Conservation (phyloP, 805 yeast genomes). For the Trichomonascus vanleenenianus region DNA sequence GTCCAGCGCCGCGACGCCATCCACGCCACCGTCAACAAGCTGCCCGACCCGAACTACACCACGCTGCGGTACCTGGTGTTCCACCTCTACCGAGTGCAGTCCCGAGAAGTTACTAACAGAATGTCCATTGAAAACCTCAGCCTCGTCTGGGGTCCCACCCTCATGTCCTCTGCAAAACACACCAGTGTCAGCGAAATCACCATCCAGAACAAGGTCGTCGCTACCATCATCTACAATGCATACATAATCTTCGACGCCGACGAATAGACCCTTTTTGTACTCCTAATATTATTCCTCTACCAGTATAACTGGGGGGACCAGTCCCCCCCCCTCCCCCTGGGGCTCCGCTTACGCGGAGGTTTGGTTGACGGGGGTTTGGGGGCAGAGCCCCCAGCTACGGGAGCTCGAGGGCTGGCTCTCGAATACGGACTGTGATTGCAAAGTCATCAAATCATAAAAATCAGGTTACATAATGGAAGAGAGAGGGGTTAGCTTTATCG, state of each 20-base stretch:
- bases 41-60: constrained; percentile 94
- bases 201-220: constrained; percentile 69
- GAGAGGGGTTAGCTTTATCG: constrained; percentile 2
- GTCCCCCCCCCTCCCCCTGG: too few species aligned
- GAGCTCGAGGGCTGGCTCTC: too few species aligned
- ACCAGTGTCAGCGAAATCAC: constrained; percentile 65
- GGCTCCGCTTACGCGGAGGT: too few species aligned
- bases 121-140: constrained; percentile 80
- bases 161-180: constrained; percentile 55
- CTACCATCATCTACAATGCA: constrained; percentile 76
- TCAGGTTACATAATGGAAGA: too few species aligned
- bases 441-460: too few species aligned
- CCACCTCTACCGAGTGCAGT: constrained; percentile 72
- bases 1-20: constrained; percentile 60
- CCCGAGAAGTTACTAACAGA: constrained; percentile 54
- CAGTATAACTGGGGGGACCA: too few species aligned
- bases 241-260: constrained; percentile 72
- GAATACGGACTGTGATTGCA: too few species aligned
- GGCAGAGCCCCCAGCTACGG: too few species aligned
- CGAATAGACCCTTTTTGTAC: constrained; percentile 1
- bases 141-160: constrained; percentile 91
- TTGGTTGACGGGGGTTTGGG: too few species aligned
- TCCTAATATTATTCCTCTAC: too few species aligned
- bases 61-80: constrained; percentile 77
- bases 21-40: constrained; percentile 79